Percentiles rank a stretch among this genome's conserved stretches.
These are phyloP conservation scores for Syzygium oleosum DNA, from an alignment of 345 rosid species.

Conservation along the genomic window DNA sequence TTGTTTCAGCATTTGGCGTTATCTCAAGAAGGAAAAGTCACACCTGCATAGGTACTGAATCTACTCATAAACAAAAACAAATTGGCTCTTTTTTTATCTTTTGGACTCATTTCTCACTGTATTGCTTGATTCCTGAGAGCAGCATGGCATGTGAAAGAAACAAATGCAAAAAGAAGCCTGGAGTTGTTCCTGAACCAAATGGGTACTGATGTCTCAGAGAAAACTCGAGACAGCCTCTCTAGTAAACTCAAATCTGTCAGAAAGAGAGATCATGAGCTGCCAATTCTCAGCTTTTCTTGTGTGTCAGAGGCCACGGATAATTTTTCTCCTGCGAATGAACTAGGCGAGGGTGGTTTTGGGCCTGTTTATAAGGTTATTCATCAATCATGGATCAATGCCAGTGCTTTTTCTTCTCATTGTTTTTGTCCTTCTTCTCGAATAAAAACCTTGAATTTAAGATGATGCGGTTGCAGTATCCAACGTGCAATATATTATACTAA, in stretches of 20 bases:
- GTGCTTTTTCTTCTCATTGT: too few relatives aligned
- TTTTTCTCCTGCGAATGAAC: conserved; percentile 12
- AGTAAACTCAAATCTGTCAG: background rate
- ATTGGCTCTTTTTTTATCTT: too few relatives aligned
- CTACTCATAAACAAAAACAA: background rate
- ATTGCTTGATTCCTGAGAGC: background rate
- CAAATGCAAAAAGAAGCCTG: background rate
- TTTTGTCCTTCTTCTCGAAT: too few relatives aligned
- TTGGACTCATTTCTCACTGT: background rate
- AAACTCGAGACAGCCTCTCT: background rate
- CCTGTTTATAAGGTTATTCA: conserved; percentile 16
- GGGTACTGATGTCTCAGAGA: background rate
- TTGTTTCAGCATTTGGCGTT: background rate
- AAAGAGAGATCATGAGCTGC: background rate
- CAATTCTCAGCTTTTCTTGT: background rate
- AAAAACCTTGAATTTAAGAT: too few relatives aligned
- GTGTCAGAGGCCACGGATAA: conserved; percentile 16
- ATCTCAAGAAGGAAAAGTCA: background rate
- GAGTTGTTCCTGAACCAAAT: background rate
- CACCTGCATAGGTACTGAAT: background rate
- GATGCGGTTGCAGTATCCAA: background rate
- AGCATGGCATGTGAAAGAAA: background rate
- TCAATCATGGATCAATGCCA: too few relatives aligned
- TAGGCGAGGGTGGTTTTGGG: conserved; percentile 26
- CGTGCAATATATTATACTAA: background rate